Conservation (phyloP, 2,329 filamentous ascomycete genomes). For the Rutstroemia sydowiana region DNA sequence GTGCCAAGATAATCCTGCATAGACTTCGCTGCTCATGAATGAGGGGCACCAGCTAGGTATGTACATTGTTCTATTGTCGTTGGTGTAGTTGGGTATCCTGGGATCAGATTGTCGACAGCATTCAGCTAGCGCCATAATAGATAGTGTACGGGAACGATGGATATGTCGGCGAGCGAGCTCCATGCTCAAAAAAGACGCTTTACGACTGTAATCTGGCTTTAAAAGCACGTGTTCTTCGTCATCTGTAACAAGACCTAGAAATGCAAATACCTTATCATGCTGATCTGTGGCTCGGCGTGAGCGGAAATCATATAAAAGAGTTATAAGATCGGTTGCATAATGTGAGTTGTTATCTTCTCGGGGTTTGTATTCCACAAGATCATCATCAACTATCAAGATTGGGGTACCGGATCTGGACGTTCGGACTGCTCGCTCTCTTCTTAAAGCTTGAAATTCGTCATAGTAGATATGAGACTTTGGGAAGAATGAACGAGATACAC, state of each 20-base stretch:
- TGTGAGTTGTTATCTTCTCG: background rate
- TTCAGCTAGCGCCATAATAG: background rate
- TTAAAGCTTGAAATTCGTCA: background rate
- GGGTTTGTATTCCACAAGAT: background rate
- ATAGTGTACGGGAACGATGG: background rate
- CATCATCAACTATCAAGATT: background rate
- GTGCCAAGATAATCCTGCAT: background rate
- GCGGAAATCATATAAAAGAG: background rate
- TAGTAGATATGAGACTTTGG: background rate
- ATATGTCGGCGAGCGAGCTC: background rate
- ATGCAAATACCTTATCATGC: background rate
- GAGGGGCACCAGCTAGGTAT: background rate
- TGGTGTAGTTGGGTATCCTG: background rate
- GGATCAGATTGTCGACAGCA: background rate
- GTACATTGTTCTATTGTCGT: background rate
- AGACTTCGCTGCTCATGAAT: background rate
- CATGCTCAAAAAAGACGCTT: background rate
- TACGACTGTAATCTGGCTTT: background rate
- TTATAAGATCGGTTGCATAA: background rate
- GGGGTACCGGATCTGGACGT: background rate
- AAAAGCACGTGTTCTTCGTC: background rate
- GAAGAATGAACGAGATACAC: background rate
- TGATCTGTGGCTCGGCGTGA: background rate
- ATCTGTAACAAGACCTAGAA: background rate
- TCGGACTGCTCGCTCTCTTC: background rate